Conservation (phyloP, 768 basidiomycete genomes). For the Ramaria sp. region DNA sequence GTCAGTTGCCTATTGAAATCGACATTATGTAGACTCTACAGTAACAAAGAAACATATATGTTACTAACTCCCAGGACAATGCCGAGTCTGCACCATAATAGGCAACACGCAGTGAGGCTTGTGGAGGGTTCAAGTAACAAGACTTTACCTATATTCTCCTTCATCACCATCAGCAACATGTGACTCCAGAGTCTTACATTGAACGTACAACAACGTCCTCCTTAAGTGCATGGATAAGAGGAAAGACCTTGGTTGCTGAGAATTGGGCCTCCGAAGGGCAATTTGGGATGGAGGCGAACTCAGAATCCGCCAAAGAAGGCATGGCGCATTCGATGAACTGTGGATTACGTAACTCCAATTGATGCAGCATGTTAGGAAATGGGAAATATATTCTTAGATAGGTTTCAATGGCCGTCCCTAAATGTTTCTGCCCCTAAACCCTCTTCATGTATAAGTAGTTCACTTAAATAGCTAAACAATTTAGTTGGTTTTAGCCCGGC, state of each 20-base stretch:
- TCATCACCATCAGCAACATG: constrained; percentile 2
- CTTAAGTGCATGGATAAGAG: constrained; percentile 65
- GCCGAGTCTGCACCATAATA: constrained; percentile 42
- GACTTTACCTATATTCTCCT: constrained; percentile 18
- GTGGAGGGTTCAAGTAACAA: constrained; percentile 7
- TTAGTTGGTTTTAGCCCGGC: too few relatives aligned
- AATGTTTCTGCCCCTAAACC: too few relatives aligned
- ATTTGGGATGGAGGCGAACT: neutral
- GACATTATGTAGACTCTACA: constrained; percentile 4
- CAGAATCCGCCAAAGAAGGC: neutral
- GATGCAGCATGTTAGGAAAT: too few relatives aligned
- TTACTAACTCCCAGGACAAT: constrained; percentile 68
- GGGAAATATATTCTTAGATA: too few relatives aligned
- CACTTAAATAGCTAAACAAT: too few relatives aligned
- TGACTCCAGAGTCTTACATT: constrained; percentile 3
- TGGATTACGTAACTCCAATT: too few relatives aligned
- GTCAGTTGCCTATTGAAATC: constrained; percentile 51
- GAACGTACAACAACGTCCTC: constrained; percentile 54
- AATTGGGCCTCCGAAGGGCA: constrained; percentile 3
- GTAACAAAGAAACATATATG: constrained; percentile 8
- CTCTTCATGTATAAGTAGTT: too few relatives aligned
- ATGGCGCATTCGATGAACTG: neutral
- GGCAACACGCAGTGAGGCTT: neutral
- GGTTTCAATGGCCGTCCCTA: too few relatives aligned
- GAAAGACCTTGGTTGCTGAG: constrained; percentile 43